Evolutionary conservation across 2,329 filamentous ascomycete genomes (phyloP).

Genomic region (Phaeosphaeriaceae sp.): DNA sequence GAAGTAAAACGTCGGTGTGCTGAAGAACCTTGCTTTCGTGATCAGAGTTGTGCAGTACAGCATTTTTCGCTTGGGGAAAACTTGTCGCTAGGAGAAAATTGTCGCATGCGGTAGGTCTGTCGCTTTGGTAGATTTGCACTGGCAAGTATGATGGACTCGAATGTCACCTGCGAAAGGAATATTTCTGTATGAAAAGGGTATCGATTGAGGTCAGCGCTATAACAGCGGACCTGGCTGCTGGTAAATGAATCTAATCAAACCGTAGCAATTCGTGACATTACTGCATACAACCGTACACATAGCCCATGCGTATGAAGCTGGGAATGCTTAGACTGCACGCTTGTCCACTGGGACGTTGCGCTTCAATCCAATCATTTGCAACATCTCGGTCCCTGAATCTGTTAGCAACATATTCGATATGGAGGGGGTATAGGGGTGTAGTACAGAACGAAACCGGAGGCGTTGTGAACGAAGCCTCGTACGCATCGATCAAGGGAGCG

Average conservation of each 20-base stretch:
- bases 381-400: constrained; percentile 41
- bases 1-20: too few species aligned
- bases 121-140: not conserved
- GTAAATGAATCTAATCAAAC: constrained; percentile 16
- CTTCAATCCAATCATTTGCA: constrained; percentile 43
- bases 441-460: constrained; percentile 39
- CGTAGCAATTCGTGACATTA: constrained; percentile 11
- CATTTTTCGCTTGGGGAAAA: too few species aligned
- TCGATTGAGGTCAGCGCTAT: constrained; percentile 18
- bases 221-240: not conserved
- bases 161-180: not conserved
- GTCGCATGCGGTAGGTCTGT: not conserved
- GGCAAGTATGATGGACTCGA: not conserved
- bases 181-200: constrained; percentile 13
- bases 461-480: constrained; percentile 52
- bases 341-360: constrained; percentile 40
- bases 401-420: constrained; percentile 18
- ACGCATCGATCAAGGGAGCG: constrained; percentile 49
- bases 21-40: too few species aligned
- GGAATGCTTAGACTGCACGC: constrained; percentile 26
- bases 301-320: not conserved
- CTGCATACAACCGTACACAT: not conserved
- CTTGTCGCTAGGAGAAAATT: not conserved
- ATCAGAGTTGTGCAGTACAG: too few species aligned
- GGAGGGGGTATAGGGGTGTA: not conserved